phyloP scores from a whole-genome alignment of 192 early-diverging fungal species.

The Linnemannia elongata region DNA sequence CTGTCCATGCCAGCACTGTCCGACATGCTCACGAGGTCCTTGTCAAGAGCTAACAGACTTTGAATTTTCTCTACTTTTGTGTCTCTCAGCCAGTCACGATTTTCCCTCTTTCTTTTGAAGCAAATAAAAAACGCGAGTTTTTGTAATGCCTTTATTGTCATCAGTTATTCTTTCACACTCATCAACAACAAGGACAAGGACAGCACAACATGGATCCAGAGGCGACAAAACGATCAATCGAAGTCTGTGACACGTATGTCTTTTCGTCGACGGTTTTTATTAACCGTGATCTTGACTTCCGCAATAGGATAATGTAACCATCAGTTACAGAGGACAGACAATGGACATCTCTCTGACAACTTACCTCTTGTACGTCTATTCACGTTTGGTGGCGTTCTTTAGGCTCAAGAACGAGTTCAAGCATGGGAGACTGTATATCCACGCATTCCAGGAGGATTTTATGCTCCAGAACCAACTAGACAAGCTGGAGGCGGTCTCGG shows the following conservation, averaged over 20 bases:
- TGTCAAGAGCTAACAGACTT: background rate
- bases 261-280: background rate
- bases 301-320: background rate
- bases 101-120: background rate
- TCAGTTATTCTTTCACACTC: background rate
- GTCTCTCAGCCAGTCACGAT: background rate
- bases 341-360: background rate
- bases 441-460: constrained; percentile 49
- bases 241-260: constrained; percentile 29
- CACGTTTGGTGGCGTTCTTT: background rate
- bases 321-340: background rate
- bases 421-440: constrained; percentile 34
- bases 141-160: background rate
- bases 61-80: background rate
- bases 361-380: background rate
- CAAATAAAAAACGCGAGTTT: background rate
- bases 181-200: background rate
- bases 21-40: background rate
- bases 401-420: constrained; percentile 38
- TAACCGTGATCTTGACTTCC: background rate
- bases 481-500: constrained; percentile 46
- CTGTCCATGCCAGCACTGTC: background rate
- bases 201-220: constrained; percentile 25
- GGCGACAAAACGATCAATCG: constrained; percentile 24
- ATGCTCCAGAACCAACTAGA: constrained; percentile 25